These are phyloP conservation scores for Umbelopsis isabellina DNA, from an alignment of 192 early-diverging fungal species.

Conservation along the genomic window DNA sequence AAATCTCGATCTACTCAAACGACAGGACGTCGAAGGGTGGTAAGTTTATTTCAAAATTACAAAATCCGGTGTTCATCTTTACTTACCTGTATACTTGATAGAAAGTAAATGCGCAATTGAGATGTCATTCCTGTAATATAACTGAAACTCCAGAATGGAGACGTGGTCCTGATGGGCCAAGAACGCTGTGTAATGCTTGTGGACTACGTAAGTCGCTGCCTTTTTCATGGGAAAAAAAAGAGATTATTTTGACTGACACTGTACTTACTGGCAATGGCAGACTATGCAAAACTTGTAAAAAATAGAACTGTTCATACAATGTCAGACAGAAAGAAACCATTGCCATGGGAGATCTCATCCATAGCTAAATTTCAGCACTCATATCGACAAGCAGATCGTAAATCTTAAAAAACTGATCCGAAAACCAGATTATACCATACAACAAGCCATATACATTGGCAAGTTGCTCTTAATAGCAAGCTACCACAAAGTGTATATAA, in stretches of 20 bases:
- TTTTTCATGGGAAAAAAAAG: neutral
- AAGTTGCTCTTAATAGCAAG: no score
- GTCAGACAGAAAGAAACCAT: neutral
- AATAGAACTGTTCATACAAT: neutral
- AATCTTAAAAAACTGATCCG: no score
- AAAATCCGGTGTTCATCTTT: no score
- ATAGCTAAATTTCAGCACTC: no score
- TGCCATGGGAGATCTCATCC: neutral
- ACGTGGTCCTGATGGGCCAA: constrained; percentile 86
- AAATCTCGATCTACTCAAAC: neutral
- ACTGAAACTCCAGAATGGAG: constrained; percentile 95
- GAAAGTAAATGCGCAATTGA: constrained; percentile 4
- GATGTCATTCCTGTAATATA: constrained; percentile 79
- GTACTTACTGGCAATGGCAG: neutral
- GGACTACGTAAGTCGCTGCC: constrained; percentile 72
- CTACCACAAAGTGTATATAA: no score
- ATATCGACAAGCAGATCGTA: no score
- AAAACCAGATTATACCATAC: neutral
- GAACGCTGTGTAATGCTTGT: constrained; percentile 95
- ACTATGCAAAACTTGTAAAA: constrained; percentile 11
- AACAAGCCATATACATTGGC: no score
- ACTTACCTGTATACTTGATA: neutral
- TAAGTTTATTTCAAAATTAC: no score
- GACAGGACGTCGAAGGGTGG: neutral
- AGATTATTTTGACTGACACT: neutral